Evolutionary conservation across 2,329 filamentous ascomycete genomes (phyloP), one percentile per base, ranked within the genome.

Genomic region (Colletotrichum theobromicola): DNA sequence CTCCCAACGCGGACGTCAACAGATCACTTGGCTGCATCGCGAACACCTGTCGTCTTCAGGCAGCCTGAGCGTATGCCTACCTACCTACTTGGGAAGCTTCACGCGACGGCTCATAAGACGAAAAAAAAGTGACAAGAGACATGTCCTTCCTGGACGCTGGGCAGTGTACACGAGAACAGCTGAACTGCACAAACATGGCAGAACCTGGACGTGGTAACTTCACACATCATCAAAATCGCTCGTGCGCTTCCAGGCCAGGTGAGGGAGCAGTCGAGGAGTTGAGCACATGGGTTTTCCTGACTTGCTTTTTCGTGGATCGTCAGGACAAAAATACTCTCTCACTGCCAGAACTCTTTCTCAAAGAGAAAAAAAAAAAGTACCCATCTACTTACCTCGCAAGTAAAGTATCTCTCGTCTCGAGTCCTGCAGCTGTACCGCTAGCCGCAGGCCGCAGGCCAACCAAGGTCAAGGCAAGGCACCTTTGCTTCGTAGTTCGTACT

Each of bases 221-320:
- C 30, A 61, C n/a, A n/a, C 55, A 30, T 32, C 26, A 10, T 18
- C 32, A 60, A 34, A 62, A 62, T 24, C n/a, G 60, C 34, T 62
- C 60, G 34, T 62, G 60, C 60, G 60, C 34, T 53, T 28, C 42
- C 28, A 57, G 57, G 57, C 18, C 28, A 46, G 12, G 26, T 37
- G 30, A 21, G 42, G 21, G 42, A 46, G 42, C 42, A 21, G 42
- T 53, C 67, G 37, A 70, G 58, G 64, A 24, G 15, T 32, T 46
- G 63, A 63, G 35, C 72, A 75, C 72, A 68, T 75, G 68, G 57
- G 57, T n/a, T 46, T 37, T 46, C 42, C 42, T 46, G 42, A 35
- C 58, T 46, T 16, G n/a, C 24, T 67, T 74, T 64, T 63, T 46
- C 68, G 55, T 57, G 62, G 55, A 42, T 21, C 42, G 12, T 21